These are phyloP conservation scores for Tylopilus sp. DNA, from an alignment of 768 basidiomycete species.

Conservation along the genomic window DNA sequence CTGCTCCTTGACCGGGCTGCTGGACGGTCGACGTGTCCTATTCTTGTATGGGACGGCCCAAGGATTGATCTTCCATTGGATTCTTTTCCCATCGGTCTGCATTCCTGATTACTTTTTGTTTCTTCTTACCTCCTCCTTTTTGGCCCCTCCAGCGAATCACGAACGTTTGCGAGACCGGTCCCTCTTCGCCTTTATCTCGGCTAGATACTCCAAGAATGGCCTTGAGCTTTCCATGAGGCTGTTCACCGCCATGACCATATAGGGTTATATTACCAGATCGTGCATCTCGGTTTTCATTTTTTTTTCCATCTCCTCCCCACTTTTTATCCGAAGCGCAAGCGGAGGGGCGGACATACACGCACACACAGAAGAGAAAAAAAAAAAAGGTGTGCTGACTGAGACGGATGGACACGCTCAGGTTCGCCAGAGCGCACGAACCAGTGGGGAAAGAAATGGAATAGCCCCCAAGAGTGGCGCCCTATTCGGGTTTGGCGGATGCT, in stretches of 20 bases:
- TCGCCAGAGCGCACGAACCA: background rate
- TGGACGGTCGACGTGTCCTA: too few relatives aligned
- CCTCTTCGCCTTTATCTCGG: constrained; percentile 17
- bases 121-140: background rate
- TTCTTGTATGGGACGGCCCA: background rate
- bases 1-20: background rate
- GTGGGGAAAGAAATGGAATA: background rate
- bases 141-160: constrained; percentile 7
- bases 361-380: background rate
- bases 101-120: background rate
- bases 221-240: constrained; percentile 26
- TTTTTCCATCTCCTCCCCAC: background rate
- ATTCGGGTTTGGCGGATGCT: background rate
- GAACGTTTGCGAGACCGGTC: background rate
- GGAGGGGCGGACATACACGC: background rate
- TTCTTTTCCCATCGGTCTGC: background rate
- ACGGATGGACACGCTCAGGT: constrained; percentile 18
- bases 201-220: constrained; percentile 18
- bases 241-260: constrained; percentile 12
- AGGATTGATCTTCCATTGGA: background rate
- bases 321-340: constrained; percentile 2
- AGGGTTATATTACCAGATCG: constrained; percentile 21
- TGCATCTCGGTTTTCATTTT: constrained; percentile 1
- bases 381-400: background rate
- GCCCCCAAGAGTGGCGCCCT: too few relatives aligned